phyloP scores from a whole-genome alignment of 2,329 filamentous ascomycete species.

The Aureobasidium sp. region DNA sequence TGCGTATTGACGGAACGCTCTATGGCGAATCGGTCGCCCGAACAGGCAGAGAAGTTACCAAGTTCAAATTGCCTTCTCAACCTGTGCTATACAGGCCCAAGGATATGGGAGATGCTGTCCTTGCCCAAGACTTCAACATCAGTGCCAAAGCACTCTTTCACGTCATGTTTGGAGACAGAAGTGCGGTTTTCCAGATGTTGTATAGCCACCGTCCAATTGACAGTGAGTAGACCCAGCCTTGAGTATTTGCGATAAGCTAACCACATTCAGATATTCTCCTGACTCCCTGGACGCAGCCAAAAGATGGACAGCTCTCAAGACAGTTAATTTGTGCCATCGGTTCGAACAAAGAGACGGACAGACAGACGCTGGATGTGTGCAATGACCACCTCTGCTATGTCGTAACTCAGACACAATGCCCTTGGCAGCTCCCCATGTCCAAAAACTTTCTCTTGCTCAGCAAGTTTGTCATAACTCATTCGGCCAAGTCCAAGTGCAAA shows the following conservation, averaged over 20 bases:
- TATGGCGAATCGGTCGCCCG: conserved; percentile 40
- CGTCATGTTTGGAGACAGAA: conserved; percentile 93
- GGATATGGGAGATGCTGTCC: conserved; percentile 67
- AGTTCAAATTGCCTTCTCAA: conserved; percentile 74
- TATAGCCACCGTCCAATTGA: conserved; percentile 76
- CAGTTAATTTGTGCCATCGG: conserved; percentile 53
- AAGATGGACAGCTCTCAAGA: conserved; percentile 52
- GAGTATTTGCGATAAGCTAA: neutral
- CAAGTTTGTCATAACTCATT: conserved; percentile 89
- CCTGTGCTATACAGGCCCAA: conserved; percentile 79
- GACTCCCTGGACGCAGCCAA: conserved; percentile 71
- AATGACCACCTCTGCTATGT: conserved; percentile 59
- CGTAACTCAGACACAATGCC: conserved; percentile 55
- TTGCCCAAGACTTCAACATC: conserved; percentile 79
- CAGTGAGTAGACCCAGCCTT: conserved; percentile 28
- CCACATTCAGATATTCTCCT: conserved; percentile 60
- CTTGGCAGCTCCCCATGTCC: conserved; percentile 81
- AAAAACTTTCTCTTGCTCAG: conserved; percentile 73
- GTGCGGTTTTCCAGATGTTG: conserved; percentile 84
- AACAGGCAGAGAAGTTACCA: conserved; percentile 48
- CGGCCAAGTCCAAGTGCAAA: conserved; percentile 87
- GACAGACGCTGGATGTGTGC: conserved; percentile 70
- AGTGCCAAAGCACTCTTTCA: conserved; percentile 94
- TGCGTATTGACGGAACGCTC: conserved; percentile 57
- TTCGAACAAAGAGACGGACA: conserved; percentile 55